A percentile compares a stretch with the other conserved stretches of the same genome.
Conservation (phyloP, 139 green algal species). For the Asterochloris erici region DNA sequence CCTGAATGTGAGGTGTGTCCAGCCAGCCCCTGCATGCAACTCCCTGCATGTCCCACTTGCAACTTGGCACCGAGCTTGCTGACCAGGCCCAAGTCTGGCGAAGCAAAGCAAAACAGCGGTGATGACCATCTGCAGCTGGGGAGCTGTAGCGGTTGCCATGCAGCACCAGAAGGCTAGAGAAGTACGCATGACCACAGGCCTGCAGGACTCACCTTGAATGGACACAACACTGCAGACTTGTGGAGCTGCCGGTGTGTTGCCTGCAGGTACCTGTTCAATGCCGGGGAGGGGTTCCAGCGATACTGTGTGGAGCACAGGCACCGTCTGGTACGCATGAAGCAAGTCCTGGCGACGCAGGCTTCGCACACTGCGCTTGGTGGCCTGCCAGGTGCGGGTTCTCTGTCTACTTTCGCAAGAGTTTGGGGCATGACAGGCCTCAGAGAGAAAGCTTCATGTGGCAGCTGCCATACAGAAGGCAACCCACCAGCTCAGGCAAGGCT, state of each 20-base stretch:
- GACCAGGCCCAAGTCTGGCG: no score
- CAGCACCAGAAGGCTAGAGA: not conserved
- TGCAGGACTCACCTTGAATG: not conserved
- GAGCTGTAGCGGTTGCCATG: not conserved
- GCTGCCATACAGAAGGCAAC: no score
- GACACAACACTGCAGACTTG: not conserved
- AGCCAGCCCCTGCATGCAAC: no score
- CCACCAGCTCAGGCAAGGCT: no score
- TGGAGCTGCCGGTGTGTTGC: not conserved
- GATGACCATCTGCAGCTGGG: not conserved
- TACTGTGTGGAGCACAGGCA: constrained; percentile 81
- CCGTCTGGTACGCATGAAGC: constrained; percentile 61
- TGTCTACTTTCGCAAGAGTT: no score
- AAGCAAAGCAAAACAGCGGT: no score
- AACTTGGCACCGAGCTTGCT: no score
- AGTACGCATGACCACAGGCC: not conserved
- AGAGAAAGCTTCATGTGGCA: no score
- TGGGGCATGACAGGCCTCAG: no score
- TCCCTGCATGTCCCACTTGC: no score
- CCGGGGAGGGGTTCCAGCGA: constrained; percentile 91
- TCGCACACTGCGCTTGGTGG: constrained; percentile 71
- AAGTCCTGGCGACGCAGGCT: constrained; percentile 60
- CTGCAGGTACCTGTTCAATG: constrained; percentile 87
- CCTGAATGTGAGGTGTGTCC: no score
- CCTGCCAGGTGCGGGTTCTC: constrained; percentile 57